Evolutionary conservation across 106 monocot genomes (phyloP), one percentile per base, ranked within the genome.

Genomic region (Posidonia australis): DNA sequence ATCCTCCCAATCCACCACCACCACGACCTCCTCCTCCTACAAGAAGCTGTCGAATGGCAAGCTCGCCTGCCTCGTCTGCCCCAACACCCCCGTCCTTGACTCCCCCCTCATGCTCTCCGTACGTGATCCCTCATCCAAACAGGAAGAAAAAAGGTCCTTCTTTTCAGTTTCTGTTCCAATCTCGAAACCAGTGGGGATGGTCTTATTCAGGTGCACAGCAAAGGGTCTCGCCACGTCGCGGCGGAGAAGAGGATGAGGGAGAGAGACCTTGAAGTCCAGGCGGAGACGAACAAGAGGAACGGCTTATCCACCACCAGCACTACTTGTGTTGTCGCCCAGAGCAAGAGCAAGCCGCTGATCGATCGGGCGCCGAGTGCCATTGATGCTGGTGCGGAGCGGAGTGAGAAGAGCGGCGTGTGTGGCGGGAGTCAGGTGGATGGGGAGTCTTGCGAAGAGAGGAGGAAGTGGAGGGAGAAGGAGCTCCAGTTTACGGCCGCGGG

Each of bases 1-100:
- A 44, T 73, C 80, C 18, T 67, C 67, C 45, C 19, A 23, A 5
- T 32, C 53, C 4, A 18, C n/a, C n/a, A n/a, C n/a, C n/a, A n/a
- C n/a, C n/a, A n/a, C n/a, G n/a, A n/a, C 19, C 17, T 46, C 77
- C 18, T 64, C 60, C 26, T 58, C 71, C 4, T 81, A 68, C 69
- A 81, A 71, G 83, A 78, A 67, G 78, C 80, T 86, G 23, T 76
- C 86, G 70, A 90, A 69, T 56, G 86, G 90, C 30, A 86, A 83
- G 64, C 76, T 69, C 68, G 77, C 71, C 10, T 90, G 90, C 69
- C 77, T 90, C 65, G 65, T 83, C 52, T 90, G 86, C 76, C 80
- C 76, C 36, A 60, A 78, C 70, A 75, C 70, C 44, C 90, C 90
- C 45, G 46, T 90, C 70, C 78, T 90, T 31, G 85, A 86, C 58